Conservation (phyloP, 495 filamentous ascomycete genomes). For the Talaromyces stipitatus region DNA sequence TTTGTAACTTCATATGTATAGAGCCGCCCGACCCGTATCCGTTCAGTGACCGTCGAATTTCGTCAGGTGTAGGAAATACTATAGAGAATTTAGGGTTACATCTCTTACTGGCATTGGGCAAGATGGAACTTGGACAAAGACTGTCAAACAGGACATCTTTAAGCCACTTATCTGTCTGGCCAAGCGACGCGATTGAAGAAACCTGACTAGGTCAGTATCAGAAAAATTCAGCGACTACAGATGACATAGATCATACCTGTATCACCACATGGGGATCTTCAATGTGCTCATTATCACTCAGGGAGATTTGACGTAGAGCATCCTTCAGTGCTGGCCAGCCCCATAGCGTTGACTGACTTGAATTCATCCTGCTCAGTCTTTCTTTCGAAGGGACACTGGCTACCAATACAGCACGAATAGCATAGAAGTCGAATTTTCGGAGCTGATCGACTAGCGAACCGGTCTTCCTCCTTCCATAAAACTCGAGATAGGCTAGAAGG, state of each 20-base stretch:
- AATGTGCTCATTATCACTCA: background rate
- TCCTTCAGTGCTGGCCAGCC: slow-evolving; percentile 67
- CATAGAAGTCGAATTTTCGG: slow-evolving; percentile 58
- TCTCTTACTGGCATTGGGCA: slow-evolving; percentile 3
- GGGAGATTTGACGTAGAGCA: slow-evolving; percentile 45
- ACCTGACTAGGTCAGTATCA: slow-evolving; percentile 21
- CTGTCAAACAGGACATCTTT: slow-evolving; percentile 55
- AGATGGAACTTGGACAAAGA: slow-evolving; percentile 23
- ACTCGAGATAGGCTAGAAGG: slow-evolving; percentile 61
- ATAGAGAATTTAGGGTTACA: slow-evolving; percentile 45
- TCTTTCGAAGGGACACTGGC: slow-evolving; percentile 68
- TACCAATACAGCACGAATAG: slow-evolving; percentile 64
- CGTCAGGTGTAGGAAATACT: slow-evolving; percentile 72
- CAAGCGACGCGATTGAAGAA: slow-evolving; percentile 78
- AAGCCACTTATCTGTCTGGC: slow-evolving; percentile 68
- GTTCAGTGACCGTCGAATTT: slow-evolving; percentile 71
- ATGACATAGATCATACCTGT: slow-evolving; percentile 41
- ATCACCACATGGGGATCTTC: slow-evolving; percentile 50
- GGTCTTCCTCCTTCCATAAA: slow-evolving; percentile 54
- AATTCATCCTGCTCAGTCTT: slow-evolving; percentile 25
- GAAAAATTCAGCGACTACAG: background rate
- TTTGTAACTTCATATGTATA: slow-evolving; percentile 74
- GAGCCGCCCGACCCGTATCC: slow-evolving; percentile 72
- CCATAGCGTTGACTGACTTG: slow-evolving; percentile 47
- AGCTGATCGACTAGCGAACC: slow-evolving; percentile 49